Conservation (phyloP, 116 monocot species). For the Papilionanthe hybrid region DNA sequence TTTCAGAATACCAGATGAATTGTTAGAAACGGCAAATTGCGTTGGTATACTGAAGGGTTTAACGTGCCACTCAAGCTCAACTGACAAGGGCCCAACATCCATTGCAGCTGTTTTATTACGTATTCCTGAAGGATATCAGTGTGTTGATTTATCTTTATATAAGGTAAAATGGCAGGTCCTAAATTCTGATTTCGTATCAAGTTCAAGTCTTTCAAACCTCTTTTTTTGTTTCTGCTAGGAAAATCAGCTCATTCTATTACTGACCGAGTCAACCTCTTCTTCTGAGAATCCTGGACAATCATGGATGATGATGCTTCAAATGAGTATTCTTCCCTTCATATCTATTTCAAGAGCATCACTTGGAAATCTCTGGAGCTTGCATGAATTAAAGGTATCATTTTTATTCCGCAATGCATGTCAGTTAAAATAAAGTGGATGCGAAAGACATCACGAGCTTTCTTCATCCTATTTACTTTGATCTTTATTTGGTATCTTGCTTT, state of each 20-base stretch:
- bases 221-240: constrained; percentile 35
- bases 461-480: neutral
- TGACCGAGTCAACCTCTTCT: constrained; percentile 44
- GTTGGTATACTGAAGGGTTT: constrained; percentile 68
- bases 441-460: neutral
- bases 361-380: constrained; percentile 42
- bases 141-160: constrained; percentile 71
- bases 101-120: constrained; percentile 50
- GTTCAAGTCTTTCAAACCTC: neutral
- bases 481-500: neutral
- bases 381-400: constrained; percentile 47
- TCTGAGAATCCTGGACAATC: constrained; percentile 52
- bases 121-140: constrained; percentile 62
- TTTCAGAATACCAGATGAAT: constrained; percentile 63
- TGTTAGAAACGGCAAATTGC: constrained; percentile 38
- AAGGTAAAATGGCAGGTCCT: constrained; percentile 44
- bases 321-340: constrained; percentile 42
- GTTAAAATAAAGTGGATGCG: neutral
- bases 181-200: neutral
- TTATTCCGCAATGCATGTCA: neutral
- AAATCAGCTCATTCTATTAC: constrained; percentile 62
- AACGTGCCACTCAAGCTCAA: constrained; percentile 15
- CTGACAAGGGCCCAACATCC: constrained; percentile 12
- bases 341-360: constrained; percentile 31
- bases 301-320: constrained; percentile 75